Evolutionary conservation across 192 early-diverging fungal species (phyloP), one percentile per base, ranked within the genome.

Genomic region (Gaertneriomyces semiglobifer): DNA sequence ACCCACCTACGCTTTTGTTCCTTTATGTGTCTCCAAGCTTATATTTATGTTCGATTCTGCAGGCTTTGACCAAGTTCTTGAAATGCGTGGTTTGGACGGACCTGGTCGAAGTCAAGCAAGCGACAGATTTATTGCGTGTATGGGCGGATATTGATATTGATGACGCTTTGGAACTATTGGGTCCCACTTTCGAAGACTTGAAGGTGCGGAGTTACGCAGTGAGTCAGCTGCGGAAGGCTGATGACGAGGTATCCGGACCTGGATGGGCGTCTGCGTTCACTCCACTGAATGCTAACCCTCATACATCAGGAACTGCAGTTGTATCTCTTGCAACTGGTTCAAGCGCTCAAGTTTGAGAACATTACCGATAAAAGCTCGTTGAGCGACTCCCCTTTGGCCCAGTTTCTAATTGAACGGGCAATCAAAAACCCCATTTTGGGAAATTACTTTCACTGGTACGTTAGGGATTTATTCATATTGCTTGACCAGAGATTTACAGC

Each of bases 81-180:
- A 94, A 93, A 71, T 94, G 90, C 56, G 98, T 99, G 8, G 88
- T 89, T 5, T 99, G 98, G 98, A 85, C 79, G 33, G 98, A 99
- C 63, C 72, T 87, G 2, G 88, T 90, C 16, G 98, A 99, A 76
- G 84, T 84, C 4, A 88, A 92, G 60, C 94, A 97, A 74, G 98
- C 98, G 0, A 89, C 90, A 0, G 93, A 92, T 50, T 68, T 99
- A 51, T 72, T 99, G 14, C 78, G 83, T 0, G 74, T 84, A 25
- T 99, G 98, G 98, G 90, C 87, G 4, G 90, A 91, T 64, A 91
- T 97, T 47, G 91, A 93, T 52, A 85, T 97, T 0, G 93, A 97
- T 70, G 98, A 98, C 79, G 95, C 95, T 5, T 66, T 99, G 40
- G 98, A 97, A 72, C 79, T 99, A 4, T 84, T 99, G 1, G 92